Conservation (phyloP, 225 moss, liverwort and hornwort species). For the Polytrichum formosum region DNA sequence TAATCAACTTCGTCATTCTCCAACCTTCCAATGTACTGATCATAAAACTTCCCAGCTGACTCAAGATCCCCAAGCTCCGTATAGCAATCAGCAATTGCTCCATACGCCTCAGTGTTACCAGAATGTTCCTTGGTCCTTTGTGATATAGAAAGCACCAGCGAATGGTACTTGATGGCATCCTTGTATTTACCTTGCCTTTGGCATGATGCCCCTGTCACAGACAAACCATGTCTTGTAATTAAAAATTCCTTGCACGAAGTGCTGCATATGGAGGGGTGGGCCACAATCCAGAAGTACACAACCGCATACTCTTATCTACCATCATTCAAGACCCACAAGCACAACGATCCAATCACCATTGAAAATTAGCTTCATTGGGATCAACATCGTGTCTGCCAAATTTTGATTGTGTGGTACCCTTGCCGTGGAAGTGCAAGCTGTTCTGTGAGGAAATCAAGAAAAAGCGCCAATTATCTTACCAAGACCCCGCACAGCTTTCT, state of each 20-base stretch:
- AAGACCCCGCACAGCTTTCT: constrained; percentile 90
- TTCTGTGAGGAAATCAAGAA: not conserved
- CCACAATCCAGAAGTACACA: too few relatives aligned
- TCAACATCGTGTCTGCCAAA: too few relatives aligned
- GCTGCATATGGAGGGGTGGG: too few relatives aligned
- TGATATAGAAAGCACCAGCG: constrained; percentile 68
- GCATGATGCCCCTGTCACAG: constrained; percentile 76
- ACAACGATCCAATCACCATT: too few relatives aligned
- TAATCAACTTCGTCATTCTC: constrained; percentile 80
- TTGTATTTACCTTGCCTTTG: constrained; percentile 88
- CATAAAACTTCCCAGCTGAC: constrained; percentile 84
- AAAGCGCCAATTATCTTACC: constrained; percentile 44
- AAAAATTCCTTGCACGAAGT: too few relatives aligned
- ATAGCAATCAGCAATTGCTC: constrained; percentile 94
- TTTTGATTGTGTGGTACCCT: too few relatives aligned
- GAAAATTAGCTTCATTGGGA: too few relatives aligned
- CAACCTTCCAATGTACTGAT: constrained; percentile 83
- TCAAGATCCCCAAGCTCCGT: constrained; percentile 93
- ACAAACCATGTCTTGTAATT: not conserved
- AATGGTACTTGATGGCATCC: constrained; percentile 89
- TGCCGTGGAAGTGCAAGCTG: too few relatives aligned
- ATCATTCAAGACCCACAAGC: too few relatives aligned
- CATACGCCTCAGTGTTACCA: constrained; percentile 95
- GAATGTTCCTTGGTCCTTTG: constrained; percentile 64
- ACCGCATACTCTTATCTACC: too few relatives aligned